Base-by-base conservation (phyloP, 176 grass and related monocot species). In the Dactylis glomerata region DNA sequence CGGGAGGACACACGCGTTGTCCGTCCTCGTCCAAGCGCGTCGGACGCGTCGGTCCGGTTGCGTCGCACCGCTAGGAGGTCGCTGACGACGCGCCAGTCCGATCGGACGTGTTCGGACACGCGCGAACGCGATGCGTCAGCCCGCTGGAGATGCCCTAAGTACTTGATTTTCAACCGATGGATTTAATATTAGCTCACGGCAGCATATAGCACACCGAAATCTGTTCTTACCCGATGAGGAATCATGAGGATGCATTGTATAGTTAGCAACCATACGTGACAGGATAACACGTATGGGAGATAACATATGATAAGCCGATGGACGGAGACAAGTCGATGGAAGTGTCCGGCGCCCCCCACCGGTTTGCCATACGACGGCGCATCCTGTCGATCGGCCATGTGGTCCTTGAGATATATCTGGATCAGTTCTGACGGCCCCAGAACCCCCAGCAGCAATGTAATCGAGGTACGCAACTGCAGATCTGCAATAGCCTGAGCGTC, bases 381-480 rank as follows among this genome's bases (percentile, higher is more conserved):
- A 89, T 31, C 44, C 56, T 75, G 27, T 8, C 7, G 12, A 45
- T 44, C 2, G 37, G 11, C 23, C 68, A 26, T 64, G 75, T 80
- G 31, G 38, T 87, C 66, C 33, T 36, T 28, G 23, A 54, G 68
- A 85, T 75, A 84, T 80, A 80, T 68, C 58, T 85, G 69, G 42
- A 40, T 5, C n/a, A 32, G 24, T 62, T 22, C 51, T 20, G n/a
- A 33, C 24, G 58, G 42, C 59, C 51, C 37, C 37, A 81, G 41
- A 7, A 8, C 32, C 59, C 51, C 37, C 37, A 81, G 41, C 15
- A 8, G 14, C 41, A 22, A 32, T 16, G 5, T 19, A 74, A 40
- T 56, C 16, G 47, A 59, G 42, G 23, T 41, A 44, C 78, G 46
- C 68, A 62, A 24, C 68, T 76, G 69, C 82, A 49, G n/a, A 36